Conservation (phyloP, 2,329 filamentous ascomycete species). For the Didymella lethalis region DNA sequence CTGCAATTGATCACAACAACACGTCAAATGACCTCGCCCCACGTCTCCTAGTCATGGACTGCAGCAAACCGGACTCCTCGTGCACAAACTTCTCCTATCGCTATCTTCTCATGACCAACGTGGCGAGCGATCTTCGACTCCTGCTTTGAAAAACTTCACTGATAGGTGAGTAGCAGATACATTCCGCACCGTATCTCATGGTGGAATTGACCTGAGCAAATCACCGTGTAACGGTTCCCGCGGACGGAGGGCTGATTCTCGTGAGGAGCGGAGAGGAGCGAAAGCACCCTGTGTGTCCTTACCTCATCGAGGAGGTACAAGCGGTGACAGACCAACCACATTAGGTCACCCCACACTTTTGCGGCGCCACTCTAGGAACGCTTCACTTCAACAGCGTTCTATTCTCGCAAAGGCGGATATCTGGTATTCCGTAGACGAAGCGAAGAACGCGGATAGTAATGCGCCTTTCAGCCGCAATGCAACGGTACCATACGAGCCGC, state of each 20-base stretch:
- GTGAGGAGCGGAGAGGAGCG: constrained; percentile 16
- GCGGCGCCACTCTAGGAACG: constrained; percentile 28
- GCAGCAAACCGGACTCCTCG: constrained; percentile 18
- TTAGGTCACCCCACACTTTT: constrained; percentile 39
- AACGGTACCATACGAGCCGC: constrained; percentile 24
- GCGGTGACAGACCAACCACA: constrained; percentile 35
- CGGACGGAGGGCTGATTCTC: constrained; percentile 11
- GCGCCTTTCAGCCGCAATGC: constrained; percentile 16
- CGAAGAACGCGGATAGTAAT: background rate
- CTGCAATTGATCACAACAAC: constrained; percentile 31
- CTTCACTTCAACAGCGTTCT: constrained; percentile 10
- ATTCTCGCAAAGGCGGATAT: constrained; percentile 11
- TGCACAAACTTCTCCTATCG: constrained; percentile 34
- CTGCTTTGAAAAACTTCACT: constrained; percentile 7
- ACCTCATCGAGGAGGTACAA: constrained; percentile 39
- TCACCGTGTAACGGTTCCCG: constrained; percentile 10
- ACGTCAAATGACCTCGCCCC: constrained; percentile 36
- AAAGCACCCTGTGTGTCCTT: constrained; percentile 9
- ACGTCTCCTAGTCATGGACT: constrained; percentile 35
- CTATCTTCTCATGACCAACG: constrained; percentile 27
- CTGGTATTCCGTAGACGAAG: background rate
- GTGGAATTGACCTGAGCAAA: constrained; percentile 15
- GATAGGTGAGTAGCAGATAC: constrained; percentile 19
- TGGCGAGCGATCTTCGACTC: constrained; percentile 21
- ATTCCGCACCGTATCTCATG: constrained; percentile 9